Evolutionary conservation across 805 yeast genomes (phyloP), one percentile per base, ranked within the genome.

Genomic region (Zygoascus bituminiphila): DNA sequence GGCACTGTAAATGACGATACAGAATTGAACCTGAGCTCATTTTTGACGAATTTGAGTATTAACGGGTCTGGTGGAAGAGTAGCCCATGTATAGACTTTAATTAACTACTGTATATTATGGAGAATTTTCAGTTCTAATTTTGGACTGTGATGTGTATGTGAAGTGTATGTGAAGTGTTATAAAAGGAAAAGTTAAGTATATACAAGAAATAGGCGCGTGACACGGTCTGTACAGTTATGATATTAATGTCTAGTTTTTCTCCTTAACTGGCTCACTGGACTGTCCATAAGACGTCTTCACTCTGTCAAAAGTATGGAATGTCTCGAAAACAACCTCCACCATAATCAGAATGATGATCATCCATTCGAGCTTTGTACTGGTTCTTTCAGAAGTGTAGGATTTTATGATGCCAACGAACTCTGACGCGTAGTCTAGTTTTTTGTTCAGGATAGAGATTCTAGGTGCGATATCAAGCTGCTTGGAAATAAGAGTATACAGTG

Each of bases 341-440:
- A 84, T 74, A 52, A 89, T 89, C 55, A 89, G 70, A 23, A 81
- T 71, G 46, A 89, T 87, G 56, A 89, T 88, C 62, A 88, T 83
- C 94, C 94, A 85, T 62, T 89, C 97, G 41, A 89, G 68, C 19
- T 88, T 69, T 2, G 86, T 75, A 29, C 91, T 75, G 51, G 83
- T 84, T 56, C 80, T 79, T 57, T 88, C 95, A 48, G 80, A 83
- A 51, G 88, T 62, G 2, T 88, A 82, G 19, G 82, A 76, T 53
- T 88, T 71, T 33, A 89, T 69, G 2, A 88, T 89, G 10, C 87
- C 74, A 14, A 87, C 84, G 61, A 88, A 95, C 52, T 89, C 96
- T 0, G 94, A 81, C 1, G 94, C 88, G 65, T 89, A 89, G 63
- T 89, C 97, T 51, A 89, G 68, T 62, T 88, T 88, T 47, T 88